These are phyloP conservation scores for Cyberlindnera veronae DNA, from an alignment of 805 yeast species.

Conservation along the genomic window DNA sequence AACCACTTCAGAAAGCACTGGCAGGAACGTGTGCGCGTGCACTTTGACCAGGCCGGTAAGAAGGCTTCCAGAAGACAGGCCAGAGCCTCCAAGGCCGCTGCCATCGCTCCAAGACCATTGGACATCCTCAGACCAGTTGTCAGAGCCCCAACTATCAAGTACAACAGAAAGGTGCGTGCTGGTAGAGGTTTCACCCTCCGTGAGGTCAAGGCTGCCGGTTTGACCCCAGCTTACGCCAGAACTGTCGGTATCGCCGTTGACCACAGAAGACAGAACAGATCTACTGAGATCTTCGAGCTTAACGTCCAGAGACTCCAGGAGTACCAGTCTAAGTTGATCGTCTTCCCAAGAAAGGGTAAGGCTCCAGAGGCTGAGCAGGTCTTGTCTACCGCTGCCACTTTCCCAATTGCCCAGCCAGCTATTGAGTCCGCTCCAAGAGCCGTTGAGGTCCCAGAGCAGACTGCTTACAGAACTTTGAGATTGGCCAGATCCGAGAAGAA, in stretches of 20 bases:
- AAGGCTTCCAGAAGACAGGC: slow-evolving; percentile 95
- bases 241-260: slow-evolving; percentile 98
- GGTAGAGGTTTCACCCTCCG: slow-evolving; percentile 99
- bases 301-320: slow-evolving; percentile 96
- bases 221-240: slow-evolving; percentile 92
- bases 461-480: slow-evolving; percentile 94
- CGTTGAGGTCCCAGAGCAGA: slow-evolving; percentile 61
- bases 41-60: slow-evolving; percentile 99
- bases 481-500: slow-evolving; percentile 92
- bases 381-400: slow-evolving; percentile 65
- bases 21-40: slow-evolving; percentile 99
- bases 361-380: slow-evolving; percentile 79
- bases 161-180: slow-evolving; percentile 99
- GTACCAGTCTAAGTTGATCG: slow-evolving; percentile 92
- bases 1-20: slow-evolving; percentile 99
- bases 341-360: slow-evolving; percentile 90
- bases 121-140: slow-evolving; percentile 96
- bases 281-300: slow-evolving; percentile 88
- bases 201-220: slow-evolving; percentile 97
- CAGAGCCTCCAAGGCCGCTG: slow-evolving; percentile 91
- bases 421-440: slow-evolving; percentile 82
- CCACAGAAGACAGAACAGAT: slow-evolving; percentile 99
- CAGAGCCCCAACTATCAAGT: slow-evolving; percentile 97
- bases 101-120: slow-evolving; percentile 95
- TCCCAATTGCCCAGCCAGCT: slow-evolving; percentile 87